These are phyloP conservation scores for Hymenoscyphus repandus DNA, from an alignment of 2,329 filamentous ascomycete genomes.

Conservation along the genomic window DNA sequence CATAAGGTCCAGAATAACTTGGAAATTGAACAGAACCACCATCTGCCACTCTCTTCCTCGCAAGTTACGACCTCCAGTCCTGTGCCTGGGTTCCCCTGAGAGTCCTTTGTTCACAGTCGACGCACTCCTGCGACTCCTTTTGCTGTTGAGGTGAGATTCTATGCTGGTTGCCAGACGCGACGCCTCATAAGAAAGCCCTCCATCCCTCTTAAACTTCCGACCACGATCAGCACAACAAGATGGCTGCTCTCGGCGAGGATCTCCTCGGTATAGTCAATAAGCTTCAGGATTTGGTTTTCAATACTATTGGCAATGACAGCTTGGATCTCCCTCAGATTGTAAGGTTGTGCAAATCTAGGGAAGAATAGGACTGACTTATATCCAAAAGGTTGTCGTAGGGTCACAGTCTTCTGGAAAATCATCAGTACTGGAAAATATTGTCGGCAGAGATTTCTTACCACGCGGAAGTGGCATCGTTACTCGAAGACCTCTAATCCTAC, in stretches of 20 bases:
- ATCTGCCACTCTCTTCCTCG: background rate
- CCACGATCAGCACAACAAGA: conserved; percentile 35
- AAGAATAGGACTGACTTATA: conserved; percentile 10
- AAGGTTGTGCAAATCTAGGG: conserved; percentile 35
- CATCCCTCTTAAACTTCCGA: background rate
- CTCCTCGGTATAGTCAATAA: conserved; percentile 95
- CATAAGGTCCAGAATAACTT: background rate
- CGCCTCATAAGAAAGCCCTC: background rate
- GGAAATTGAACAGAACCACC: background rate
- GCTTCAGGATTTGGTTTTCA: conserved; percentile 97
- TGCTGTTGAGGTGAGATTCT: background rate
- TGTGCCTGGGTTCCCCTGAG: background rate
- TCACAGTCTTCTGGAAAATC: conserved; percentile 98
- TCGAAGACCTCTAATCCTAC: conserved; percentile 85
- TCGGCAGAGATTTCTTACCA: conserved; percentile 93
- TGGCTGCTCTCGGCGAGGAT: conserved; percentile 95
- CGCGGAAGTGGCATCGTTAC: conserved; percentile 97
- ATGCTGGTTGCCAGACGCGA: background rate
- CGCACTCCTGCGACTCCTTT: background rate
- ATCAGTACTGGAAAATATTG: conserved; percentile 97
- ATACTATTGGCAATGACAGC: conserved; percentile 98
- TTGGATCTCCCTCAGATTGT: conserved; percentile 97
- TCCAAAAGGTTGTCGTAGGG: conserved; percentile 81
- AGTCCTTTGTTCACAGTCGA: background rate
- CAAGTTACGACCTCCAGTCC: background rate